Conservation (phyloP, 495 filamentous ascomycete species). For the Penicillium lividum region DNA sequence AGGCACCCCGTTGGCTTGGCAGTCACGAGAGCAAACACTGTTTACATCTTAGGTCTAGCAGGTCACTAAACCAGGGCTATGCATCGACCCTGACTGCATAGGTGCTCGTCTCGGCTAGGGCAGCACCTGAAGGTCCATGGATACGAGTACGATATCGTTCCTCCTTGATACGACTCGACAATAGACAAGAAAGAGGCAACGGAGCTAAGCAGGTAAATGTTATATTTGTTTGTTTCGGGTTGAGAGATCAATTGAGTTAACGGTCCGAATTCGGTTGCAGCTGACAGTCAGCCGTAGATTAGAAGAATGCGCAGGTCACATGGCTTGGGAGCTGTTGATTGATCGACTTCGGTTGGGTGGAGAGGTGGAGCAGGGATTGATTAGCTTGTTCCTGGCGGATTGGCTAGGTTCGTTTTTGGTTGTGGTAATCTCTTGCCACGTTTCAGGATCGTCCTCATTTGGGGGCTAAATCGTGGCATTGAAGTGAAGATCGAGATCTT, state of each 20-base stretch:
- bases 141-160: not conserved
- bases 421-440: slow-evolving; percentile 1
- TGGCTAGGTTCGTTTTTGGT: not conserved
- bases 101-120: too few relatives aligned
- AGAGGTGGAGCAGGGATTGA: not conserved
- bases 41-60: too few relatives aligned
- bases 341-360: not conserved
- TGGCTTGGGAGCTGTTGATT: not conserved
- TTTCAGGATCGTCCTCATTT: not conserved
- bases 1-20: too few relatives aligned
- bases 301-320: not conserved
- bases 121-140: not conserved
- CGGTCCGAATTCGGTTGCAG: not conserved
- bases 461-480: not conserved
- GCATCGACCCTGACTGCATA: too few relatives aligned
- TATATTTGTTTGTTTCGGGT: not conserved
- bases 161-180: not conserved
- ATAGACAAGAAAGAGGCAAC: not conserved
- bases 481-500: not conserved
- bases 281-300: not conserved
- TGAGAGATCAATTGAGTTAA: not conserved
- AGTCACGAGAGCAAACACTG: too few relatives aligned
- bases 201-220: not conserved
- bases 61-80: too few relatives aligned
- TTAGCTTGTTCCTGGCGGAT: not conserved